phyloP scores from a whole-genome alignment of 164 flowering plant genomes.

The Nelumbo lutea region DNA sequence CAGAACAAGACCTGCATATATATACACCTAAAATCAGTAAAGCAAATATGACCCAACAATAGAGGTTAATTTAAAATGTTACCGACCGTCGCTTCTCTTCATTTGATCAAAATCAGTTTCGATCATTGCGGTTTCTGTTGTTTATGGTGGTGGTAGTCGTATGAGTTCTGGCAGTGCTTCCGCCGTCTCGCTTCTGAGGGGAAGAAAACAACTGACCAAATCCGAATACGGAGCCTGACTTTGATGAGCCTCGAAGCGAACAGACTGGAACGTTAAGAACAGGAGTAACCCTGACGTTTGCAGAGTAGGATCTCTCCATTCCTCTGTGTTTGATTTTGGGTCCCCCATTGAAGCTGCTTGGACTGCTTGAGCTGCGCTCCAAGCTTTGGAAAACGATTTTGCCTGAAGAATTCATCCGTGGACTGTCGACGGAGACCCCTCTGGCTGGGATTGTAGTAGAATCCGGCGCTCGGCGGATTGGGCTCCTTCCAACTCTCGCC shows the following conservation, averaged over 20 bases:
- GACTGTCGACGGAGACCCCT: slow-evolving; percentile 70
- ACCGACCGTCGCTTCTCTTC: not conserved
- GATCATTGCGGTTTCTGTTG: slow-evolving; percentile 35
- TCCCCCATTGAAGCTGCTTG: slow-evolving; percentile 83
- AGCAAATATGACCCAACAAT: not conserved
- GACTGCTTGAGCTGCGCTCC: slow-evolving; percentile 92
- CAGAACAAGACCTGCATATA: not conserved
- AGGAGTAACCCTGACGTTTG: slow-evolving; percentile 79
- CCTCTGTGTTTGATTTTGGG: slow-evolving; percentile 56
- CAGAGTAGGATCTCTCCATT: slow-evolving; percentile 89
- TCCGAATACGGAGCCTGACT: slow-evolving; percentile 64
- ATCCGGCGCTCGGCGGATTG: slow-evolving; percentile 36
- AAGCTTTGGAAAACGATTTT: slow-evolving; percentile 80
- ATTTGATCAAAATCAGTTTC: slow-evolving; percentile 19
- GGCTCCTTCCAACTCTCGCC: slow-evolving; percentile 40
- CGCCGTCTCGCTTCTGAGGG: slow-evolving; percentile 43
- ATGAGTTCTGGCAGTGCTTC: slow-evolving; percentile 10
- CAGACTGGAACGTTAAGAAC: slow-evolving; percentile 90
- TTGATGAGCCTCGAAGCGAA: slow-evolving; percentile 66
- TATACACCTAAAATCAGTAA: not conserved
- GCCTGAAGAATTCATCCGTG: slow-evolving; percentile 92
- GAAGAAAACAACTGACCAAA: slow-evolving; percentile 66
- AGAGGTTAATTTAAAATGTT: not conserved
- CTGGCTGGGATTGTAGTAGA: slow-evolving; percentile 18
- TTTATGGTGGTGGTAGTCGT: not conserved